These are phyloP conservation scores for Elymus sibiricus DNA, from an alignment of 176 grass and related monocot species.

Conservation along the genomic window DNA sequence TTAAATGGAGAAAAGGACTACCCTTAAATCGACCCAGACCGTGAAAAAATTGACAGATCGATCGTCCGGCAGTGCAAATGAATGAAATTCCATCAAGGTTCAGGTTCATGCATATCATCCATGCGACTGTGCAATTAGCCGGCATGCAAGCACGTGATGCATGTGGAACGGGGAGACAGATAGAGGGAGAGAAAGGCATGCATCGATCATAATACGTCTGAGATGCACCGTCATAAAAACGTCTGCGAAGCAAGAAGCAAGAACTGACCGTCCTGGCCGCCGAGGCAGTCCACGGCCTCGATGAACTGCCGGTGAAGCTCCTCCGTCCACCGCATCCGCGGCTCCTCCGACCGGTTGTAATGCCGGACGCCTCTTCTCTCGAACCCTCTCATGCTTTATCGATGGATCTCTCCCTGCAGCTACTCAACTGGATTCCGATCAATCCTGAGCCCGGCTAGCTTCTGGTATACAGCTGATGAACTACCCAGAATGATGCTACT, in stretches of 20 bases:
- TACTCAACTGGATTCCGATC: slow-evolving; percentile 7
- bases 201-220: too few relatives aligned
- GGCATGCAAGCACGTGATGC: too few relatives aligned
- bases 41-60: too few relatives aligned
- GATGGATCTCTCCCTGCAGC: background rate
- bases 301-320: slow-evolving; percentile 78
- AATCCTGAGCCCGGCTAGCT: background rate
- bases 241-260: background rate
- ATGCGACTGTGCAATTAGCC: background rate
- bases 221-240: too few relatives aligned
- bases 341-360: slow-evolving; percentile 79
- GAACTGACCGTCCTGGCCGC: slow-evolving; percentile 64
- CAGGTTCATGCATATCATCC: background rate
- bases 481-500: background rate
- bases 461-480: background rate
- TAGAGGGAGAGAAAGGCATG: too few relatives aligned
- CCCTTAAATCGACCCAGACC: background rate
- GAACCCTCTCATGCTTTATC: slow-evolving; percentile 41
- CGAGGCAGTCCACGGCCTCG: slow-evolving; percentile 71
- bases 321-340: slow-evolving; percentile 85
- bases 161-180: background rate
- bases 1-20: background rate
- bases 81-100: background rate
- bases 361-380: slow-evolving; percentile 72
- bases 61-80: background rate